These are phyloP conservation scores for Ganoderma resinaceum DNA, from an alignment of 1,284 basidiomycete genomes.

Conservation along the genomic window DNA sequence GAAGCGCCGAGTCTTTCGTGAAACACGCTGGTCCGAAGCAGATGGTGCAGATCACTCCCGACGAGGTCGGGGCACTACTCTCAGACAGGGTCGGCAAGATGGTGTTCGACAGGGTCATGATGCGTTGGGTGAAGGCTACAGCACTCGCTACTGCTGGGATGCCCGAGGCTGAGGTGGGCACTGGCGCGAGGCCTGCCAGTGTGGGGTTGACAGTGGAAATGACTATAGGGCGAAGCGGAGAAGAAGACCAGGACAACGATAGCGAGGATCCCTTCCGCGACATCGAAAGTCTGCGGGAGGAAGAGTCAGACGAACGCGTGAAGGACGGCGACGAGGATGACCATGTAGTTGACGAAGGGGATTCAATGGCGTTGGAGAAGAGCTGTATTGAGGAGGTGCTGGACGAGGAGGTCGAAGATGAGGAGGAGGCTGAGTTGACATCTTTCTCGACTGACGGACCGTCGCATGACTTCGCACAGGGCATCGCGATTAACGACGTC, in stretches of 20 bases:
- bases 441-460: conserved; percentile 77
- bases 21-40: conserved; percentile 84
- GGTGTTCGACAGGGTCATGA: conserved; percentile 81
- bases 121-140: conserved; percentile 83
- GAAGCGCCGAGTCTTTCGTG: conserved; percentile 79
- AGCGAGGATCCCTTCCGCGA: conserved; percentile 89
- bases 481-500: conserved; percentile 39
- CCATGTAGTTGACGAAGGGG: conserved; percentile 36
- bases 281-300: conserved; percentile 82
- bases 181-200: not conserved
- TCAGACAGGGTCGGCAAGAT: conserved; percentile 85
- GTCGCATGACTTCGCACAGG: conserved; percentile 40
- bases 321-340: conserved; percentile 32
- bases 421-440: conserved; percentile 68
- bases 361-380: conserved; percentile 45
- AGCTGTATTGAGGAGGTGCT: conserved; percentile 55
- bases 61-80: conserved; percentile 75
- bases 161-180: conserved; percentile 45
- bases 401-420: conserved; percentile 56
- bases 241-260: conserved; percentile 50
- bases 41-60: conserved; percentile 80
- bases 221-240: conserved; percentile 37
- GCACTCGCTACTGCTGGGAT: conserved; percentile 42
- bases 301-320: conserved; percentile 41
- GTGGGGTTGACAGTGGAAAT: not conserved